Evolutionary conservation across 2,329 filamentous ascomycete species (phyloP), one percentile per base, ranked within the genome.

Genomic region (Madurella mycetomatis): DNA sequence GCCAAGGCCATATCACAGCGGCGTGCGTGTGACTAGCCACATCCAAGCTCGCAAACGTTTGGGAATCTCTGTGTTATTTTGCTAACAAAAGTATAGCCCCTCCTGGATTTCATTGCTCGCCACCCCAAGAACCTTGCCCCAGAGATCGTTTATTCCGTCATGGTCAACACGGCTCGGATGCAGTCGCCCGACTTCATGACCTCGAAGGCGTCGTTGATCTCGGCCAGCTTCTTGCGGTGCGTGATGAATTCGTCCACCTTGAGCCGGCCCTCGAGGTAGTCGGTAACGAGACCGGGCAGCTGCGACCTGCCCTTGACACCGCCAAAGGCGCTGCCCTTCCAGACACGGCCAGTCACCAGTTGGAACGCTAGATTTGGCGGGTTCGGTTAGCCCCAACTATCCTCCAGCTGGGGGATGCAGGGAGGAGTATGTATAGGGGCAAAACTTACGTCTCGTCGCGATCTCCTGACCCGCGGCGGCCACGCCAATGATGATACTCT

Each of bases 221-320:
- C 84, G 57, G 76, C 76, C 43, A 99, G 78, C 4, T 80, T 82
- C 77, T 95, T 90, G 65, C 92, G 85, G 78, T 99, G 94, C 32
- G 94, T 99, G 76, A 99, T 97, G 79, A 97, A 97, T 78, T 99
- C 94, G 70, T 97, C 92, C 44, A 97, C 94, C 85, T 96, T 97
- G 69, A 99, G 86, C 69, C 87, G 83, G 65, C 92, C 92, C 50
- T 82, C 81, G 72, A 95, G 80, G 76, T 99, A 99, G 74, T 97
- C 92, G 63, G 84, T 77, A 19, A 99, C 91, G 41, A 99, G 85
- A 55, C 81, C 85, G 46, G 88, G 87, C 62, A 99, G 84, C 77
- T 99, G 94, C 34, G 88, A 86, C 68, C 94, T 92, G 64, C 94
- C 94, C 81, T 97, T 99, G 81, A 99, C 92, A 66, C 94, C 94